Base-by-base conservation (phyloP, 805 yeast genomes). In the Candida piceae region DNA sequence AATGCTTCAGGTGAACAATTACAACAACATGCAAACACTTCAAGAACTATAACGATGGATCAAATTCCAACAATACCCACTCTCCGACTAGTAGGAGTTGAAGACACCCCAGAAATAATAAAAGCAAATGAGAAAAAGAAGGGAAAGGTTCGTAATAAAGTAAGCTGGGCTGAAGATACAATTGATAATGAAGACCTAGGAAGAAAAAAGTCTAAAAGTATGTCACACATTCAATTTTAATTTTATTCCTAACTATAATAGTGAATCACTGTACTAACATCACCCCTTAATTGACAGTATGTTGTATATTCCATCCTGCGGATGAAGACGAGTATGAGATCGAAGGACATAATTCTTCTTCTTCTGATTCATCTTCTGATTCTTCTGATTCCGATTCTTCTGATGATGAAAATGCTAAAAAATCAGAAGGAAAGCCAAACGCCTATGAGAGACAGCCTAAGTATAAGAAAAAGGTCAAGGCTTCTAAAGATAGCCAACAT, bases 381-480 rank as follows among this genome's bases (percentile, higher is more conserved):
- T 45, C 53, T 2, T 40, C 46, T 4, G 49, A 42, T 5, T 44
- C 48, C 3, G 38, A 34, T 13, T 39, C 49, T 3, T 44, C 44
- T 5, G 48, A 46, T 10, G 50, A 46, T 29, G 52, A 40, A n/a
- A 54, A 38, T 10, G 42, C 16, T 9, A 50, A 34, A 18, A 35
- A 23, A 20, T 41, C 24, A 13, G 34, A 32, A 53, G 8, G 62
- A 66, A 31, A 65, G 69, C 44, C 95, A 84, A 16, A 90, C 60
- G 96, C 96, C 0, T 90, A 90, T 52, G 97, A 89, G 57, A 63
- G 76, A 25, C 96, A 87, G 58, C 97, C 96, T 1, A 74, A 67
- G 48, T 80, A 78, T 50, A 63, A 37, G 28, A 53, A 53, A 29
- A 58, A 54, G 40, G 37, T 44, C 22, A 34, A 37, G n/a, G 4